Percentiles rank a stretch among this genome's conserved stretches.
Evolutionary conservation across 2,329 filamentous ascomycete species (phyloP).

Genomic region (Penicillium sclerotiorum): DNA sequence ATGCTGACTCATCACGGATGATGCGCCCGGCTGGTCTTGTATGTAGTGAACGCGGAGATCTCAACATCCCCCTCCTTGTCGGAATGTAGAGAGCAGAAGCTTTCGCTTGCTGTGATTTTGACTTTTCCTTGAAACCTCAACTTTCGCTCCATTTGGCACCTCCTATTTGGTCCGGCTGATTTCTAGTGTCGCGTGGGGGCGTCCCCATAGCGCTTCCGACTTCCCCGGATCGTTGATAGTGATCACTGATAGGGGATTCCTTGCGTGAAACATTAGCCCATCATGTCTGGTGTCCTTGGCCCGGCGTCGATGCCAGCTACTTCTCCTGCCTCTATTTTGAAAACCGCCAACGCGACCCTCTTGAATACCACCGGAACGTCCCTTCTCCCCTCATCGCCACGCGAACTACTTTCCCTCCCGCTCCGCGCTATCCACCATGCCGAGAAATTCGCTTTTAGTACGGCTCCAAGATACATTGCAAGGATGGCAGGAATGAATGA

Average conservation of each 20-base stretch:
- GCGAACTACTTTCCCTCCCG: slow-evolving; percentile 39
- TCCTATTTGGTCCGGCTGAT: neutral
- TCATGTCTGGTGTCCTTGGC: slow-evolving; percentile 29
- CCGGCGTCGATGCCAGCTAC: slow-evolving; percentile 23
- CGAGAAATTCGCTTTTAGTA: slow-evolving; percentile 39
- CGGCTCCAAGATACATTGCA: slow-evolving; percentile 37
- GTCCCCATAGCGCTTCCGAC: slow-evolving; percentile 16
- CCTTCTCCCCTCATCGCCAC: slow-evolving; percentile 30
- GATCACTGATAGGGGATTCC: slow-evolving; percentile 1
- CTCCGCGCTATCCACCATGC: slow-evolving; percentile 40
- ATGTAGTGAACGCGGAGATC: neutral
- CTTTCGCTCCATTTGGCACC: neutral
- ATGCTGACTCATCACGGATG: slow-evolving; percentile 22
- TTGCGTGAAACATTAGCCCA: slow-evolving; percentile 9
- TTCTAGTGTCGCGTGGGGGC: slow-evolving; percentile 11
- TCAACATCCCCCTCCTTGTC: slow-evolving; percentile 9
- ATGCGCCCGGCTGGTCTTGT: neutral
- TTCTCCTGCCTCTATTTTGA: slow-evolving; percentile 21
- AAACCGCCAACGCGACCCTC: slow-evolving; percentile 26
- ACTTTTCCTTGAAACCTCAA: neutral
- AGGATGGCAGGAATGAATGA: slow-evolving; percentile 32
- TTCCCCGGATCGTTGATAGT: slow-evolving; percentile 19
- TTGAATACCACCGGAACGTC: slow-evolving; percentile 20
- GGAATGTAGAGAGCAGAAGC: slow-evolving; percentile 15
- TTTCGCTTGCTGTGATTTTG: slow-evolving; percentile 17